A percentile compares a stretch with the other conserved stretches of the same genome.
phyloP scores from a whole-genome alignment of 2,329 filamentous ascomycete genomes.

The Trichoderma sp. region DNA sequence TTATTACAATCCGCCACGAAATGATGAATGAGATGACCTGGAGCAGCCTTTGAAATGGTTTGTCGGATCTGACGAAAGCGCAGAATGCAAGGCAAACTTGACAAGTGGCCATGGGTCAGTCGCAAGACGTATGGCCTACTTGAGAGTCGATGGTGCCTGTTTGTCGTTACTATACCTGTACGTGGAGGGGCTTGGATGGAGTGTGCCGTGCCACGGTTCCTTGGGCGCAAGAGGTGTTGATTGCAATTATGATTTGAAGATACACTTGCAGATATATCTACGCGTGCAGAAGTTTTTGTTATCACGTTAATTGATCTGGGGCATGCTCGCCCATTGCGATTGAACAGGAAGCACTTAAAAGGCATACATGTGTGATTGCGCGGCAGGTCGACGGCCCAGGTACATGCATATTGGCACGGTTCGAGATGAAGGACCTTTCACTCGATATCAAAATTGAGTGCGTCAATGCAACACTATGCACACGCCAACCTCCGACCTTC shows the following conservation, averaged over 20 bases:
- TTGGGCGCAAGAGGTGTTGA: conserved; percentile 22
- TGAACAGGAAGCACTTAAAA: neutral
- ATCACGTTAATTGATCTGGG: neutral
- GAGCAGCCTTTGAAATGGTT: neutral
- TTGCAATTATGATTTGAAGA: conserved; percentile 19
- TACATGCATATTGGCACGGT: no score
- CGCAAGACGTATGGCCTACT: conserved; percentile 1
- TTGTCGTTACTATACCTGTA: neutral
- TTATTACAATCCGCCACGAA: neutral
- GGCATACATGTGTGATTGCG: neutral
- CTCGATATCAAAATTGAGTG: neutral
- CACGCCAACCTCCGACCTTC: neutral
- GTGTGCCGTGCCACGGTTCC: conserved; percentile 5
- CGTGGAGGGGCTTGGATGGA: conserved; percentile 2
- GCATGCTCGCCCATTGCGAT: neutral
- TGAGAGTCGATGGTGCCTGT: neutral
- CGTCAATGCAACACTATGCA: neutral
- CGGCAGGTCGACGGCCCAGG: no score
- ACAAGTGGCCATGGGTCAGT: neutral
- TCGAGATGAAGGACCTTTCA: no score
- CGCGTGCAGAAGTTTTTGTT: neutral
- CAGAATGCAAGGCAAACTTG: neutral
- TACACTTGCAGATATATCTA: conserved; percentile 21
- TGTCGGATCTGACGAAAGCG: neutral
- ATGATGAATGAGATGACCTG: neutral